phyloP scores from a whole-genome alignment of 257 asterid species.

The Rehmannia glutinosa region DNA sequence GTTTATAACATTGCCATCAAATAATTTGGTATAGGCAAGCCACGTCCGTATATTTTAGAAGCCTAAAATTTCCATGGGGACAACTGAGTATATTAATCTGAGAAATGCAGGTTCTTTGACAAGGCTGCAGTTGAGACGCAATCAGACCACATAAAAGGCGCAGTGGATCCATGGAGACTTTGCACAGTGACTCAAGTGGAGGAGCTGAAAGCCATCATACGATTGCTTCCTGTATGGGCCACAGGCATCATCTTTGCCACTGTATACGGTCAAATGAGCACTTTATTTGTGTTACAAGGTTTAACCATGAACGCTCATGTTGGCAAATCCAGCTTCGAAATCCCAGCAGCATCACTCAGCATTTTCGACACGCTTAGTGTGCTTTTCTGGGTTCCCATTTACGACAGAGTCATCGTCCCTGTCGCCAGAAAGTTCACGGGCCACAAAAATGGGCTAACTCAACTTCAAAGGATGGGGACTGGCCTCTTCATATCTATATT shows the following conservation, averaged over 20 bases:
- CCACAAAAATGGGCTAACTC: slow-evolving; percentile 60
- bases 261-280: slow-evolving; percentile 64
- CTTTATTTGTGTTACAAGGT: slow-evolving; percentile 63
- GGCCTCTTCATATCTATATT: slow-evolving; percentile 68
- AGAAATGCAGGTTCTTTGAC: slow-evolving; percentile 54
- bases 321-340: slow-evolving; percentile 44
- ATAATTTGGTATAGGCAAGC: too few relatives aligned
- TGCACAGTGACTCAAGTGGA: slow-evolving; percentile 79
- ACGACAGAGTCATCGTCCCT: slow-evolving; percentile 53
- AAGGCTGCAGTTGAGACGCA: slow-evolving; percentile 62
- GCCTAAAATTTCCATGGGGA: too few relatives aligned
- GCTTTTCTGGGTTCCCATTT: slow-evolving; percentile 71
- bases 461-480: slow-evolving; percentile 57
- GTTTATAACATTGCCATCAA: too few relatives aligned
- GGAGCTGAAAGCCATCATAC: slow-evolving; percentile 64
- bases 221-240: slow-evolving; percentile 67
- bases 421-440: slow-evolving; percentile 56
- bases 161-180: slow-evolving; percentile 50
- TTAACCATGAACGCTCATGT: slow-evolving; percentile 41
- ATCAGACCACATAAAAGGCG: slow-evolving; percentile 34
- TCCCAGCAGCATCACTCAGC: slow-evolving; percentile 65
- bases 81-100: background rate
- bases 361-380: slow-evolving; percentile 68
- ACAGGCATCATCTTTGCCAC: slow-evolving; percentile 62
- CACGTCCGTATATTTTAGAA: too few relatives aligned